These are phyloP conservation scores for Flaveria bidentis DNA, from an alignment of 129 eudicot species.

Conservation along the genomic window DNA sequence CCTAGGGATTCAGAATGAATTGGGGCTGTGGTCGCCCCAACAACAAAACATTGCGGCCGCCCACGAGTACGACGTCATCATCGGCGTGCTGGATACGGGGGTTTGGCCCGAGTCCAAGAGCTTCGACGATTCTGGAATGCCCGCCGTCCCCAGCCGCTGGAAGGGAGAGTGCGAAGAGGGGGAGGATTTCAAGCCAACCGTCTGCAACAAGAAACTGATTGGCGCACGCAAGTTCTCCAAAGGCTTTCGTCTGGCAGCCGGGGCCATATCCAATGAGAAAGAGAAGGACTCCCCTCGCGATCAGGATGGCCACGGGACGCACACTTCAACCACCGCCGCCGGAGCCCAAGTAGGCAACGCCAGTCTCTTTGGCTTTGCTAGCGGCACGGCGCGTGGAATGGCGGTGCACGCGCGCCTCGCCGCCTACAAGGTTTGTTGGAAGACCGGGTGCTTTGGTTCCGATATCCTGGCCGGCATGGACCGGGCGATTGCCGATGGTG, in stretches of 20 bases:
- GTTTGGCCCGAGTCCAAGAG: slow-evolving; percentile 75
- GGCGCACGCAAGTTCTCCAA: slow-evolving; percentile 68
- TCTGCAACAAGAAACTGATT: slow-evolving; percentile 73
- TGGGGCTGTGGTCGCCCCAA: slow-evolving; percentile 42
- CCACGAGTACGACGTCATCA: slow-evolving; percentile 48
- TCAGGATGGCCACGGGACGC: slow-evolving; percentile 90
- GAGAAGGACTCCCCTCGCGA: slow-evolving; percentile 70
- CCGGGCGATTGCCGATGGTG: slow-evolving; percentile 67
- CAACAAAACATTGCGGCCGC: slow-evolving; percentile 45
- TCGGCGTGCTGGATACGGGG: slow-evolving; percentile 85
- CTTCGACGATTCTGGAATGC: slow-evolving; percentile 56
- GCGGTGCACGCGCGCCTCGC: slow-evolving; percentile 73
- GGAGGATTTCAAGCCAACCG: slow-evolving; percentile 40
- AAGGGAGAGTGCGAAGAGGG: slow-evolving; percentile 60
- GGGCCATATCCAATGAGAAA: slow-evolving; percentile 34
- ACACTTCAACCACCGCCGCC: slow-evolving; percentile 80
- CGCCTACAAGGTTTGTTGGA: slow-evolving; percentile 73
- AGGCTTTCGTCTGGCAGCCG: slow-evolving; percentile 58
- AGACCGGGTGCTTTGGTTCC: slow-evolving; percentile 71
- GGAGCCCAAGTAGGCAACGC: slow-evolving; percentile 63
- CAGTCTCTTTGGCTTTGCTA: slow-evolving; percentile 73
- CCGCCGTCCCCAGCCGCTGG: slow-evolving; percentile 60
- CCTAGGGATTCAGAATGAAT: slow-evolving; percentile 52
- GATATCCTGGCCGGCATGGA: slow-evolving; percentile 91
- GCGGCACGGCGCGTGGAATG: slow-evolving; percentile 91